Conservation (phyloP, 768 basidiomycete species). For the Trametes cingulata region DNA sequence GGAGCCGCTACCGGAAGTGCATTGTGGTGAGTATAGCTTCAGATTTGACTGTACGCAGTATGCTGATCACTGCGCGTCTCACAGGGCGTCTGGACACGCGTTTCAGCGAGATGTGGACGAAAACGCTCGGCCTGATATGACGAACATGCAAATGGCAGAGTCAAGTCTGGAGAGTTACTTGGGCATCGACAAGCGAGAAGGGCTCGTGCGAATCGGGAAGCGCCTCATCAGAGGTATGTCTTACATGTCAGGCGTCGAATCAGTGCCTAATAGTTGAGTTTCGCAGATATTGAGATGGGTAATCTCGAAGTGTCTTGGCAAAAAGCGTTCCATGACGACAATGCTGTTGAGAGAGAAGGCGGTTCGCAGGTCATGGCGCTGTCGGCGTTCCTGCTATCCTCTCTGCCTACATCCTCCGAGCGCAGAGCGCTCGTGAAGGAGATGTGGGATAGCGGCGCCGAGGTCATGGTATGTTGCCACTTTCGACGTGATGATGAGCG, state of each 20-base stretch:
- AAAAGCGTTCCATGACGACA: slow-evolving; percentile 54
- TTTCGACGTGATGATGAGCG: background rate
- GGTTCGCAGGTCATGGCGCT: slow-evolving; percentile 65
- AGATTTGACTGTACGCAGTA: slow-evolving; percentile 14
- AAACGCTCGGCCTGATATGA: slow-evolving; percentile 17
- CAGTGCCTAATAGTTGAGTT: slow-evolving; percentile 13
- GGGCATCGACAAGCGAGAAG: slow-evolving; percentile 77
- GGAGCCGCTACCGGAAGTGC: slow-evolving; percentile 82
- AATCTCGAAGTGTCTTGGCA: slow-evolving; percentile 52
- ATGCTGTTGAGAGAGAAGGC: slow-evolving; percentile 41
- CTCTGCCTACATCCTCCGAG: slow-evolving; percentile 59
- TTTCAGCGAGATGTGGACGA: slow-evolving; percentile 47
- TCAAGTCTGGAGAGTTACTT: slow-evolving; percentile 63
- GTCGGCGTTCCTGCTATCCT: slow-evolving; percentile 85
- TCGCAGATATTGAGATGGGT: slow-evolving; percentile 50
- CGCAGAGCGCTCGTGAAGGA: slow-evolving; percentile 71
- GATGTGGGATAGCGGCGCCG: slow-evolving; percentile 92
- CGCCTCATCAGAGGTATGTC: slow-evolving; percentile 57
- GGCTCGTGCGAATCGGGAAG: slow-evolving; percentile 66
- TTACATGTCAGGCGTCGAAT: too few species aligned
- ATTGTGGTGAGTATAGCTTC: slow-evolving; percentile 57
- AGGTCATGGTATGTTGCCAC: slow-evolving; percentile 59
- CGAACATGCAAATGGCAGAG: slow-evolving; percentile 43
- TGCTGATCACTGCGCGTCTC: slow-evolving; percentile 2
- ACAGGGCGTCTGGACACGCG: slow-evolving; percentile 65